phyloP scores from a whole-genome alignment of 345 rosid genomes.

The Lepidium africanum region DNA sequence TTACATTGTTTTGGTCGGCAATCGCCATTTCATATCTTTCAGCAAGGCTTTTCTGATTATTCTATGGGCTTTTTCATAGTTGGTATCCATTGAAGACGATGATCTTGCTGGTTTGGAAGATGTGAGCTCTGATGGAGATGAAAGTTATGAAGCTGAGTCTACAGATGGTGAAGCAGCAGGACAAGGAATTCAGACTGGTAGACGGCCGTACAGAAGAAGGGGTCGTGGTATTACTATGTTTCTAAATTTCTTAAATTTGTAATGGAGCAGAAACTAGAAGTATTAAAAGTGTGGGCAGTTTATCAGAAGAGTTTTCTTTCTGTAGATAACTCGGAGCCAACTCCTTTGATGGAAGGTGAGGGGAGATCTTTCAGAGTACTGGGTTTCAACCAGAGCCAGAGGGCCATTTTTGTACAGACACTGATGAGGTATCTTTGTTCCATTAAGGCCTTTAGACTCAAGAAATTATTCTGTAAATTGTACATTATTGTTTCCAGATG shows the following conservation, averaged over 20 bases:
- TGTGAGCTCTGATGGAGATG: constrained; percentile 94
- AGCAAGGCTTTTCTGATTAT: constrained; percentile 15
- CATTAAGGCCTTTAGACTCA: neutral
- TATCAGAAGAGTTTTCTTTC: constrained; percentile 17
- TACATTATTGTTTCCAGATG: neutral
- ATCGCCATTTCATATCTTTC: neutral
- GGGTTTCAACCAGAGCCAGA: constrained; percentile 90
- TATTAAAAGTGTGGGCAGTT: neutral
- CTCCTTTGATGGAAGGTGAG: constrained; percentile 99
- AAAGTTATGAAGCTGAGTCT: constrained; percentile 89
- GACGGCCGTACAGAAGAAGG: constrained; percentile 71
- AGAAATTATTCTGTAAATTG: neutral
- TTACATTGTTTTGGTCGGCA: neutral
- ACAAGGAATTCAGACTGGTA: constrained; percentile 62
- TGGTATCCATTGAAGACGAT: constrained; percentile 96
- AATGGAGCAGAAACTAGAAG: neutral
- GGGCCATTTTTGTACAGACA: constrained; percentile 89
- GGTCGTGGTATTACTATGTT: constrained; percentile 47
- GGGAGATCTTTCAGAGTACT: constrained; percentile 89
- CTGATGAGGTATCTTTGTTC: constrained; percentile 66
- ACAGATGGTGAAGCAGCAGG: constrained; percentile 74
- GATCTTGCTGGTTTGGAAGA: constrained; percentile 99
- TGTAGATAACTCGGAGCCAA: constrained; percentile 64
- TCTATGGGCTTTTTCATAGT: constrained; percentile 32
- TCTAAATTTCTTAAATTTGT: neutral